These are phyloP conservation scores for Pseudohalonectria lignicola DNA, from an alignment of 2,329 filamentous ascomycete species.

Conservation along the genomic window DNA sequence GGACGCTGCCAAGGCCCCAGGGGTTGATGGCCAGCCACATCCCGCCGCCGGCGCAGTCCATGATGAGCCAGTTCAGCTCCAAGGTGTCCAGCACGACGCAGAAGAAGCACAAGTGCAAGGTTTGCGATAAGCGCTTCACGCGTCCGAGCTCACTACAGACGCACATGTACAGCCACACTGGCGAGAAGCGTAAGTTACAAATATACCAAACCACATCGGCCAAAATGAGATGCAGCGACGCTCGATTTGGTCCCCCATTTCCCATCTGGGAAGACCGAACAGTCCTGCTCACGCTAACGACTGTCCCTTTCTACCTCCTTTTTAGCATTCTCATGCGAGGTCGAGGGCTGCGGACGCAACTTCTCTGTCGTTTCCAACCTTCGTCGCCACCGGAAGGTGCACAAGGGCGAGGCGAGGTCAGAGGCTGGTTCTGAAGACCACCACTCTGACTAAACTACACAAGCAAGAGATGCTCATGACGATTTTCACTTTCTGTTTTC, in stretches of 20 bases:
- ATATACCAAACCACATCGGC: neutral
- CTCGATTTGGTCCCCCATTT: too few species aligned
- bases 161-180: constrained; percentile 96
- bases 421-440: constrained; percentile 54
- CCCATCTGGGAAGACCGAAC: too few species aligned
- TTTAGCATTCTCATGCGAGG: constrained; percentile 83
- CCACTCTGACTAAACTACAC: constrained; percentile 37
- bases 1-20: constrained; percentile 73
- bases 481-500: neutral
- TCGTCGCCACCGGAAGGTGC: constrained; percentile 88
- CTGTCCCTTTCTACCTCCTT: neutral
- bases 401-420: constrained; percentile 64
- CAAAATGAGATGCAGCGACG: too few species aligned
- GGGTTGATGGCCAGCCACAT: constrained; percentile 38
- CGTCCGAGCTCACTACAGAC: constrained; percentile 89
- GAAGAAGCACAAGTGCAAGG: constrained; percentile 99
- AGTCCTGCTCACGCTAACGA: too few species aligned
- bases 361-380: constrained; percentile 97
- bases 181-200: constrained; percentile 78
- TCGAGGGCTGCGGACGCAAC: constrained; percentile 87
- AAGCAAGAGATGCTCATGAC: neutral
- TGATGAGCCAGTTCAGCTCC: constrained; percentile 98
- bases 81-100: constrained; percentile 92
- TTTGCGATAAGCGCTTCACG: constrained; percentile 96
- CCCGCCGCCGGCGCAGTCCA: constrained; percentile 81